phyloP scores from a whole-genome alignment of 805 yeast genomes.

The Trichomonascus vanleenenianus region DNA sequence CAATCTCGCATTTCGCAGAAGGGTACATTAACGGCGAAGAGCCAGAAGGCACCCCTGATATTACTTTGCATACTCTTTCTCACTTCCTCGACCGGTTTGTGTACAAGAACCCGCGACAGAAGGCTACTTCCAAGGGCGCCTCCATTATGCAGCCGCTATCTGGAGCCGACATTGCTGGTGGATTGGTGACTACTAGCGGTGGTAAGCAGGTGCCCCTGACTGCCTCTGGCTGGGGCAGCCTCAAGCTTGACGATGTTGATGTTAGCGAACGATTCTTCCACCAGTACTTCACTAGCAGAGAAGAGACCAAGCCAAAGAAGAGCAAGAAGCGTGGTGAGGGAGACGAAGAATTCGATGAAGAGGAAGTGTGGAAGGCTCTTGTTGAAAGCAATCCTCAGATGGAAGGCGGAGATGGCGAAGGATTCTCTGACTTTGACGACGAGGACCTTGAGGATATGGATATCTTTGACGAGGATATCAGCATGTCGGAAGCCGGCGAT shows the following conservation, averaged over 20 bases:
- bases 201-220: conserved; percentile 54
- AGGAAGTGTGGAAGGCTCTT: conserved; percentile 73
- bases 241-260: conserved; percentile 51
- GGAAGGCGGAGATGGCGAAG: conserved; percentile 54
- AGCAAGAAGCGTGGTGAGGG: conserved; percentile 24
- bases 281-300: conserved; percentile 69
- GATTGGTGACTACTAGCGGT: conserved; percentile 9
- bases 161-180: conserved; percentile 42
- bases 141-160: conserved; percentile 98
- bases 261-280: conserved; percentile 88
- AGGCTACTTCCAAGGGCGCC: conserved; percentile 65
- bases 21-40: conserved; percentile 29
- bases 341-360: conserved; percentile 41
- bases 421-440: conserved; percentile 28
- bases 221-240: conserved; percentile 71
- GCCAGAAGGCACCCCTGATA: conserved; percentile 65
- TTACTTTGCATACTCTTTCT: conserved; percentile 76
- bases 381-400: conserved; percentile 68
- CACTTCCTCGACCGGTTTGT: conserved; percentile 95
- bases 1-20: conserved; percentile 73
- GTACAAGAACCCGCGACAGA: conserved; percentile 83
- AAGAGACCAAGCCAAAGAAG: conserved; percentile 28
- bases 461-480: conserved; percentile 22
- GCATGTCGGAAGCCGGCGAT: conserved; percentile 6
- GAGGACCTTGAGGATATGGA: conserved; percentile 34